Evolutionary conservation across 202 grass and related monocot genomes (phyloP).

Genomic region (Bolboschoenoplectus hybrid): DNA sequence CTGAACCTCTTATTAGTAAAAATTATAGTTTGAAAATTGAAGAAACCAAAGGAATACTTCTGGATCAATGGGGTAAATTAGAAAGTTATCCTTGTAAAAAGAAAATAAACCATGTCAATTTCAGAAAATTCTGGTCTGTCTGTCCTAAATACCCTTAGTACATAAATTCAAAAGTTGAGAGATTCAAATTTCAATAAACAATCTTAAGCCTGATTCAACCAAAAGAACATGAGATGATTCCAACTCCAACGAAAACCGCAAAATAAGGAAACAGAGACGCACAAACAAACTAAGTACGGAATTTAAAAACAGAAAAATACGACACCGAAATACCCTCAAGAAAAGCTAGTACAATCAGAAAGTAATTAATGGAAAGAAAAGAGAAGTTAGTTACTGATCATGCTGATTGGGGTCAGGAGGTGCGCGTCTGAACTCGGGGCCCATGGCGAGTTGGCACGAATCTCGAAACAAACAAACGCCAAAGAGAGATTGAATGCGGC

Average conservation of each 20-base stretch:
- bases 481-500: not conserved
- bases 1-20: not conserved
- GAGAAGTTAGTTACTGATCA: conserved; percentile 13
- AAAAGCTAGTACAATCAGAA: not conserved
- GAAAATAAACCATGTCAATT: not conserved
- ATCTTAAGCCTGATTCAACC: not conserved
- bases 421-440: conserved; percentile 6
- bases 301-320: not conserved
- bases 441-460: conserved; percentile 14
- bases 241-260: not conserved
- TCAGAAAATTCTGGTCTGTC: not conserved
- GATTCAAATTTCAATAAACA: conserved; percentile 10
- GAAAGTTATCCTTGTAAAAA: not conserved
- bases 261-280: not conserved
- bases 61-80: not conserved
- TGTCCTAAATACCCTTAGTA: not conserved
- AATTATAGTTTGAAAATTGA: not conserved
- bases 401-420: not conserved
- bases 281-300: not conserved
- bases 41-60: not conserved
- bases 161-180: not conserved
- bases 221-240: not conserved
- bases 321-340: not conserved
- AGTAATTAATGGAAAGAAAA: not conserved
- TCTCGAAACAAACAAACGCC: not conserved